Percentiles rank a stretch among this genome's conserved stretches.
Conservation (phyloP, 2,329 filamentous ascomycete genomes). For the Aspergillus sp. region DNA sequence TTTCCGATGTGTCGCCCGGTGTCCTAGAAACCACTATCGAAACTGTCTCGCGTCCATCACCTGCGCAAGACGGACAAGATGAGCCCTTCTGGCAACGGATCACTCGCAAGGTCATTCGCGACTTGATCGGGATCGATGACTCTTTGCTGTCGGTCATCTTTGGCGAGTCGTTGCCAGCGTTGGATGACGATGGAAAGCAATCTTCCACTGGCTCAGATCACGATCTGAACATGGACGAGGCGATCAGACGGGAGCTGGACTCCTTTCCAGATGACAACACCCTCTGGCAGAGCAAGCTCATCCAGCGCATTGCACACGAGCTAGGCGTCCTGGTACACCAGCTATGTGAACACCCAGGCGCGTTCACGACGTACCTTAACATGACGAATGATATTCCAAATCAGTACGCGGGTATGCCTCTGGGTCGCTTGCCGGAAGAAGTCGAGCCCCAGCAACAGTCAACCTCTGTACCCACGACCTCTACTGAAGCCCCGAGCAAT, state of each 20-base stretch:
- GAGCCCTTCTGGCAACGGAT: slow-evolving; percentile 77
- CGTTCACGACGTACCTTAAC: slow-evolving; percentile 77
- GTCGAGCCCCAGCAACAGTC: slow-evolving; percentile 13
- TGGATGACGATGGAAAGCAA: slow-evolving; percentile 25
- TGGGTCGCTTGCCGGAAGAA: slow-evolving; percentile 33
- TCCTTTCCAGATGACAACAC: slow-evolving; percentile 25
- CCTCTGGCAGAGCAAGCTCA: slow-evolving; percentile 61
- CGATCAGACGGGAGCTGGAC: slow-evolving; percentile 28
- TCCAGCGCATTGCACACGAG: slow-evolving; percentile 83
- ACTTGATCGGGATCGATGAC: slow-evolving; percentile 89
- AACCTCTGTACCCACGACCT: slow-evolving; percentile 13
- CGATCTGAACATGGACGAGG: slow-evolving; percentile 28
- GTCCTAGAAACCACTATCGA: slow-evolving; percentile 54
- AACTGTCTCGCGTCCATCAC: slow-evolving; percentile 38
- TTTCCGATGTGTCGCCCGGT: slow-evolving; percentile 17
- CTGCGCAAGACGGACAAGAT: slow-evolving; percentile 45
- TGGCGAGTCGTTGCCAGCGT: slow-evolving; percentile 68
- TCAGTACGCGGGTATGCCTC: slow-evolving; percentile 75
- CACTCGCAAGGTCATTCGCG: slow-evolving; percentile 80
- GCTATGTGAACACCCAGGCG: slow-evolving; percentile 80
- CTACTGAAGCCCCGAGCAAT: slow-evolving; percentile 20
- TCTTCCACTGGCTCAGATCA: slow-evolving; percentile 31
- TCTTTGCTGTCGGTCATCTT: slow-evolving; percentile 79
- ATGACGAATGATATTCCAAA: slow-evolving; percentile 60
- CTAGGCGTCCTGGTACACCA: slow-evolving; percentile 80